Percentiles rank a stretch among this genome's conserved stretches.
These are phyloP conservation scores for Helminthosporium solani DNA, from an alignment of 2,329 filamentous ascomycete genomes.

Conservation along the genomic window DNA sequence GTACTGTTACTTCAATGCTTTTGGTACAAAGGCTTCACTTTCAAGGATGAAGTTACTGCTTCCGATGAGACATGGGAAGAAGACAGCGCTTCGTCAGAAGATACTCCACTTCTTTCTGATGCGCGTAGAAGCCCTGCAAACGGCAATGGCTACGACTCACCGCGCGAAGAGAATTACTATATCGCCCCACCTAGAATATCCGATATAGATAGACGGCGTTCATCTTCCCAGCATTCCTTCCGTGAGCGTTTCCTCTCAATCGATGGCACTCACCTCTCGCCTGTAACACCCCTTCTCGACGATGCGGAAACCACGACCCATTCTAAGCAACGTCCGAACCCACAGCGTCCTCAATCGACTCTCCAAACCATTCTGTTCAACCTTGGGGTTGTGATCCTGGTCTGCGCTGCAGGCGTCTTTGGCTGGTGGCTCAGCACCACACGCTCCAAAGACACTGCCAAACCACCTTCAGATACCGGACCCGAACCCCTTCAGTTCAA, in stretches of 20 bases:
- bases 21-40: conserved; percentile 82
- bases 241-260: conserved; percentile 57
- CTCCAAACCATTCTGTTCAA: conserved; percentile 71
- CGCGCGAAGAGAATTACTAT: conserved; percentile 20
- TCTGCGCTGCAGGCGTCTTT: conserved; percentile 76
- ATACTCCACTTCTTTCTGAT: conserved; percentile 37
- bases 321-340: conserved; percentile 45
- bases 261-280: conserved; percentile 70
- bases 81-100: conserved; percentile 40
- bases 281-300: conserved; percentile 73
- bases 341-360: conserved; percentile 44
- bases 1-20: conserved; percentile 88
- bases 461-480: conserved; percentile 28
- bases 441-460: conserved; percentile 31
- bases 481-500: conserved; percentile 65
- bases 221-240: conserved; percentile 37
- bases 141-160: conserved; percentile 11
- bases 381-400: conserved; percentile 71
- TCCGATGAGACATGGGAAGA: conserved; percentile 18
- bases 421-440: conserved; percentile 75
- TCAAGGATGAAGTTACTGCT: conserved; percentile 37
- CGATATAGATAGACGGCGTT: conserved; percentile 35
- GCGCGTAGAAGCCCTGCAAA: conserved; percentile 21
- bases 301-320: conserved; percentile 20
- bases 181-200: conserved; percentile 37